These are phyloP conservation scores for Sanghuangporus weigelae DNA, from an alignment of 1,284 basidiomycete species.

Conservation along the genomic window DNA sequence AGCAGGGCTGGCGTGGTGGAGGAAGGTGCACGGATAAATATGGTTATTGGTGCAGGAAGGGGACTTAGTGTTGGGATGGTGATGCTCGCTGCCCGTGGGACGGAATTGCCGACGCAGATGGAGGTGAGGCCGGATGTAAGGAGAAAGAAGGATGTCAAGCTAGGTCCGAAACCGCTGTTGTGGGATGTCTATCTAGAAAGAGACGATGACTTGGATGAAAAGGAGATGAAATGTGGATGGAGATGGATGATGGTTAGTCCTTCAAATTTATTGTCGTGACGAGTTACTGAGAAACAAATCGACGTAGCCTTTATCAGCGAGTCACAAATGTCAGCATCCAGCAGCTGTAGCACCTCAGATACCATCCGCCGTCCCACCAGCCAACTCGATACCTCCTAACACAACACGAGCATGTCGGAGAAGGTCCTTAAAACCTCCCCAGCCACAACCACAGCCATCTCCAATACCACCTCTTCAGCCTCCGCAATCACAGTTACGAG, in stretches of 20 bases:
- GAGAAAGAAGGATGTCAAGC: conserved; percentile 8
- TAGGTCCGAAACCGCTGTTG: conserved; percentile 11
- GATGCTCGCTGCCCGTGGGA: background rate
- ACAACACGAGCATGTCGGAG: background rate
- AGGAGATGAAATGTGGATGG: conserved; percentile 4
- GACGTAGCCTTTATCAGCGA: background rate
- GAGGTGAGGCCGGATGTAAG: background rate
- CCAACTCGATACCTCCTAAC: background rate
- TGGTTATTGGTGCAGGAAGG: background rate
- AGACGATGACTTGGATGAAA: background rate
- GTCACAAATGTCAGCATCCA: background rate
- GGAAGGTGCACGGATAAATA: background rate
- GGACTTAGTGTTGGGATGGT: conserved; percentile 1
- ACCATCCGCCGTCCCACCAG: background rate
- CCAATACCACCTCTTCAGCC: background rate
- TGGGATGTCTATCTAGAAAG: conserved; percentile 10
- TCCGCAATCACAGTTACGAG: background rate
- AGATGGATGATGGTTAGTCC: conserved; percentile 16
- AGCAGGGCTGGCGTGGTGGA: background rate
- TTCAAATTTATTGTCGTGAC: background rate
- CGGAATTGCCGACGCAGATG: background rate
- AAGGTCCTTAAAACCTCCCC: background rate
- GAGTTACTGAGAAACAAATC: background rate
- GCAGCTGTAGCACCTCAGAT: background rate
- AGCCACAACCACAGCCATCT: background rate